phyloP scores from a whole-genome alignment of 345 rosid genomes.

The Salix brachista region DNA sequence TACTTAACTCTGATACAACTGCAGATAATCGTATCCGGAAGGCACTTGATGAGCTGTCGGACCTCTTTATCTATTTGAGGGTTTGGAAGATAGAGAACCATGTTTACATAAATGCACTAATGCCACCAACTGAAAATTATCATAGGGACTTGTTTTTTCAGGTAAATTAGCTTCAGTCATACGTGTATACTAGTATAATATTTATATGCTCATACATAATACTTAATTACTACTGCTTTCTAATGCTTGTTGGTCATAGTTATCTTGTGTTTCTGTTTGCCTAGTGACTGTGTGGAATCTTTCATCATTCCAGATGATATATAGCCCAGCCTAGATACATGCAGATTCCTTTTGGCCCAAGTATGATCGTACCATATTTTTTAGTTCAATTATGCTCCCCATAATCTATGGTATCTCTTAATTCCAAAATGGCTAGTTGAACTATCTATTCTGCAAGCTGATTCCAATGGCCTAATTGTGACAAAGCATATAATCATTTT shows the following conservation, averaged over 20 bases:
- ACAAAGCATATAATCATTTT: not conserved
- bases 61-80: slow-evolving; percentile 71
- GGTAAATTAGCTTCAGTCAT: slow-evolving; percentile 32
- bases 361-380: not conserved
- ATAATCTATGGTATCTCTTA: not conserved
- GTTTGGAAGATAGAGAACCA: slow-evolving; percentile 76
- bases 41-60: slow-evolving; percentile 86
- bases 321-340: not conserved
- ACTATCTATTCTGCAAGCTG: not conserved
- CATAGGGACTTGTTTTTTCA: slow-evolving; percentile 82
- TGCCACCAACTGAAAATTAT: slow-evolving; percentile 88
- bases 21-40: slow-evolving; percentile 72
- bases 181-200: not conserved
- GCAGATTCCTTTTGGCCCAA: not conserved
- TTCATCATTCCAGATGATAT: not conserved
- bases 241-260: not conserved
- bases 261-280: not conserved
- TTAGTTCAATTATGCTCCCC: not conserved
- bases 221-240: not conserved
- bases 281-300: not conserved
- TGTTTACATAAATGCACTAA: slow-evolving; percentile 68
- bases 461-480: not conserved
- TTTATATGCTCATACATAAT: not conserved
- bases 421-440: not conserved
- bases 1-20: slow-evolving; percentile 14